Evolutionary conservation across 257 asterid species (phyloP).

Genomic region (Solanum lycopersicoides): DNA sequence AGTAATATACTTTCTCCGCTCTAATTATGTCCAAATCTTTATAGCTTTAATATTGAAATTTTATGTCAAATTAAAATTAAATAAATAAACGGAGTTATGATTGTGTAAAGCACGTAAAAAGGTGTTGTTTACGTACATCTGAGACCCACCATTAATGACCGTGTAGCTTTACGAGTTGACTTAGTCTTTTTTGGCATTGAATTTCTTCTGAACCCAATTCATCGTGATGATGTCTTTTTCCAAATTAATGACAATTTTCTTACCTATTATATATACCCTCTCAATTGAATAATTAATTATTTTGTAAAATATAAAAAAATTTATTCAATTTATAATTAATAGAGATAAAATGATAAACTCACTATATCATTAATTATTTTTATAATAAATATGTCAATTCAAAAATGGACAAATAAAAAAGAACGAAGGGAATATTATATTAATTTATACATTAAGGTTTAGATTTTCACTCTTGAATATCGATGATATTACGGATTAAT

Average conservation of each 20-base stretch:
- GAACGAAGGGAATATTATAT: not conserved
- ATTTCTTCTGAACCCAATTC: not conserved
- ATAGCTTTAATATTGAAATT: too few species aligned
- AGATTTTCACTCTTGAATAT: not conserved
- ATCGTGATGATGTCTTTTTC: not conserved
- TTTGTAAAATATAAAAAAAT: too few species aligned
- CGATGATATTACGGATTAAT: fast-evolving
- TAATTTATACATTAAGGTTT: not conserved
- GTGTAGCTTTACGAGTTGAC: not conserved
- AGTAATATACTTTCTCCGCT: not conserved
- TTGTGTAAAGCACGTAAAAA: not conserved
- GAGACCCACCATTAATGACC: not conserved
- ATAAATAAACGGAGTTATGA: not conserved
- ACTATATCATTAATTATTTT: too few species aligned
- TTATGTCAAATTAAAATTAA: fast-evolving
- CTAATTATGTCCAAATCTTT: not conserved
- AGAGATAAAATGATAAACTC: too few species aligned
- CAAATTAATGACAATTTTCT: too few species aligned
- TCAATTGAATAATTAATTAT: too few species aligned
- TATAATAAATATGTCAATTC: too few species aligned
- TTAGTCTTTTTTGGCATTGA: not conserved
- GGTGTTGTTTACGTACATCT: not conserved
- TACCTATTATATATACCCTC: too few species aligned
- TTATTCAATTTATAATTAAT: too few species aligned
- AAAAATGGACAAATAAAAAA: too few species aligned